These are phyloP conservation scores for Abortiporus biennis DNA, from an alignment of 1,284 basidiomycete species.

Conservation along the genomic window DNA sequence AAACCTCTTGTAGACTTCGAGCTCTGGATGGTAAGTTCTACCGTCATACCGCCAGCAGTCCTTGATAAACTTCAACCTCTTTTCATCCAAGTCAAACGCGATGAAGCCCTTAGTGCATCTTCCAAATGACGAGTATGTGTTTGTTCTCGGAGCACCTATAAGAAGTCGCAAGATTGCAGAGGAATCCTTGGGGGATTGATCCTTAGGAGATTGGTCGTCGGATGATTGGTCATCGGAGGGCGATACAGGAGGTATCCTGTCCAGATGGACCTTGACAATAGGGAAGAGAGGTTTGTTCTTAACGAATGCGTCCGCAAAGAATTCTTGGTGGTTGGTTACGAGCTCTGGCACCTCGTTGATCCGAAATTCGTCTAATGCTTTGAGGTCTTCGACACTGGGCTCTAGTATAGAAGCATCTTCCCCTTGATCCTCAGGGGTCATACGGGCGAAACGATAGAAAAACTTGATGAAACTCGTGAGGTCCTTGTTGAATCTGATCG, in stretches of 20 bases:
- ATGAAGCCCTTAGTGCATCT: not conserved
- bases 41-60: not conserved
- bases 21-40: not conserved
- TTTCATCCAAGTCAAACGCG: not conserved
- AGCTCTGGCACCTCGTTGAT: not conserved
- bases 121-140: not conserved
- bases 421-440: not conserved
- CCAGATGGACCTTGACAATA: not conserved
- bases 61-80: conserved; percentile 2
- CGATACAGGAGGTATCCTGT: not conserved
- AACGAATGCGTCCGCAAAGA: no score
- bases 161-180: no score
- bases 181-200: not conserved
- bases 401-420: not conserved
- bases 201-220: no score
- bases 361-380: no score
- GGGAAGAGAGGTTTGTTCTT: no score
- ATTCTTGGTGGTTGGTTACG: no score
- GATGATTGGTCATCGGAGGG: no score
- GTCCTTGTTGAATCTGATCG: not conserved
- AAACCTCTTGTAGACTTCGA: not conserved
- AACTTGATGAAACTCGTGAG: not conserved
- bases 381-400: not conserved
- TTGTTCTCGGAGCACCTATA: no score
- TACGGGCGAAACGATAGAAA: not conserved